phyloP scores from a whole-genome alignment of 148 eudicot species.

The Fagopyrum esculentum region DNA sequence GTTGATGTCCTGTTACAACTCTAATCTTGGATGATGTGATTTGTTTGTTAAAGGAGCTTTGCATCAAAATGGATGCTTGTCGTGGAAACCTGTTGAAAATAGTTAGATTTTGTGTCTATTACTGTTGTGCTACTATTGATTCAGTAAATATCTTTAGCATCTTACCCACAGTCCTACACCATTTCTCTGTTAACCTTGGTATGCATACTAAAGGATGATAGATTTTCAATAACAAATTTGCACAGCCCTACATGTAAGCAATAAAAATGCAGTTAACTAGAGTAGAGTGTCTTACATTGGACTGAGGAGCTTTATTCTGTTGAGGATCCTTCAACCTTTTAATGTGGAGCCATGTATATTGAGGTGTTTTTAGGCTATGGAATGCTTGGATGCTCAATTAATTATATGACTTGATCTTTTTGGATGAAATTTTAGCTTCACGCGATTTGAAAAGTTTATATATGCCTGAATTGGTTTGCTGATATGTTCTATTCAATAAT shows the following conservation, averaged over 20 bases:
- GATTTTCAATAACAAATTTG: no score
- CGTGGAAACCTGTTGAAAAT: background rate
- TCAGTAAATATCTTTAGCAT: no score
- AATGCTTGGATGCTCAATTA: no score
- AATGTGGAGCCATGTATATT: slow-evolving; percentile 14
- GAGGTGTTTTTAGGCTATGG: no score
- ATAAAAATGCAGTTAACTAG: background rate
- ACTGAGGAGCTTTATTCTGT: slow-evolving; percentile 32
- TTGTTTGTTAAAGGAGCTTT: background rate
- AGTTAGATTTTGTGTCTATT: background rate
- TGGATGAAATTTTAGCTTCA: no score
- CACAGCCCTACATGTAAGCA: no score
- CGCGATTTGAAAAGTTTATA: no score
- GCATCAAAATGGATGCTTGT: background rate
- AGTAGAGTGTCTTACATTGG: slow-evolving; percentile 34
- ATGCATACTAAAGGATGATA: no score
- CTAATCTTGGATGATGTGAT: background rate
- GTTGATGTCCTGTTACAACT: background rate
- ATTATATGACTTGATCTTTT: no score
- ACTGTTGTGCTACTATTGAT: background rate
- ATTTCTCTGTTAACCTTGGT: background rate
- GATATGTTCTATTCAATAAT: no score
- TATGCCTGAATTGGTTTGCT: no score
- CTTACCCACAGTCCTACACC: background rate
- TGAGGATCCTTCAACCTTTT: slow-evolving; percentile 74